Evolutionary conservation across 2,329 filamentous ascomycete species (phyloP).

Genomic region (Drechslera avenae): DNA sequence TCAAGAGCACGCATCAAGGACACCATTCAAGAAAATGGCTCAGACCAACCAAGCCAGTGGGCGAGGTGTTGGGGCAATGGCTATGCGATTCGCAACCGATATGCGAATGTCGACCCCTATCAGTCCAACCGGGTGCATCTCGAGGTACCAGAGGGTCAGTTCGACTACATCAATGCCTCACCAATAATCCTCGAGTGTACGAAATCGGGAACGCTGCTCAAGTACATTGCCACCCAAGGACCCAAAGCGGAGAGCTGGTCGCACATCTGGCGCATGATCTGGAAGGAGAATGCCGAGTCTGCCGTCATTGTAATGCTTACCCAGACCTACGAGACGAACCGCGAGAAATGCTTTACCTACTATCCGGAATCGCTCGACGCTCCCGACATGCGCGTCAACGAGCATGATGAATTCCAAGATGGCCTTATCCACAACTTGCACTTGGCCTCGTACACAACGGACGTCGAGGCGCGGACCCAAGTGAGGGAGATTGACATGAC

Average conservation of each 20-base stretch:
- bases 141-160: constrained; percentile 69
- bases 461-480: constrained; percentile 66
- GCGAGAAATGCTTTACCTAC: constrained; percentile 88
- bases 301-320: constrained; percentile 95
- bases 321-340: constrained; percentile 76
- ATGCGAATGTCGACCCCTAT: constrained; percentile 89
- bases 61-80: constrained; percentile 63
- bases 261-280: constrained; percentile 96
- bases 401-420: constrained; percentile 67
- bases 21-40: constrained; percentile 42
- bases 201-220: constrained; percentile 49
- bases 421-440: constrained; percentile 70
- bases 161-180: constrained; percentile 60
- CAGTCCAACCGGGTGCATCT: constrained; percentile 83
- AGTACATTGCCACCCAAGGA: constrained; percentile 93
- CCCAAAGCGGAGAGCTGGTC: constrained; percentile 76
- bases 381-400: constrained; percentile 61
- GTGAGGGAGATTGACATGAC: constrained; percentile 71
- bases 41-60: constrained; percentile 59
- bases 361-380: constrained; percentile 64
- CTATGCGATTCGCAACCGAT: constrained; percentile 74
- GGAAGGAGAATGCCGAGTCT: constrained; percentile 71
- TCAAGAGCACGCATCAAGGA: constrained; percentile 61
- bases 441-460: constrained; percentile 61
- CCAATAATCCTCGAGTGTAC: constrained; percentile 53